A percentile compares a stretch with the other conserved stretches of the same genome.
Evolutionary conservation across 2,329 filamentous ascomycete genomes (phyloP).

Genomic region (Dothistroma septosporum): DNA sequence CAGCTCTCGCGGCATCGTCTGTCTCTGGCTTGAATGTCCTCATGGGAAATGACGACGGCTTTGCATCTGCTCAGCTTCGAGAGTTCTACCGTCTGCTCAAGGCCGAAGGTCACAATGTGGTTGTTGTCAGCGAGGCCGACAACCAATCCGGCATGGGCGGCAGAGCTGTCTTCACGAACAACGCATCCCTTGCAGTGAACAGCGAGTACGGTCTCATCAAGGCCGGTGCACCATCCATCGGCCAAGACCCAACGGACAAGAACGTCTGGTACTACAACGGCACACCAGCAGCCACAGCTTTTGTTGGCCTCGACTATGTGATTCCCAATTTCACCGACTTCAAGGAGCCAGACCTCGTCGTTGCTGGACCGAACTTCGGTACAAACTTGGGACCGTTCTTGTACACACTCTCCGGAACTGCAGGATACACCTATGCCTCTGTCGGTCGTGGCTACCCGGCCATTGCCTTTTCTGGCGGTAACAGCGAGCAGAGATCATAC

Average conservation of each 20-base stretch:
- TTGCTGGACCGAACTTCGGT: constrained; percentile 56
- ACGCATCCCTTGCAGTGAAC: constrained; percentile 40
- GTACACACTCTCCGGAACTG: constrained; percentile 50
- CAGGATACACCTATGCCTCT: constrained; percentile 49
- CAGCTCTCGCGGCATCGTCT: constrained; percentile 14
- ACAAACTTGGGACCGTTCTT: constrained; percentile 53
- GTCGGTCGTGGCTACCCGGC: constrained; percentile 48
- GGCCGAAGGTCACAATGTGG: constrained; percentile 38
- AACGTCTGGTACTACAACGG: constrained; percentile 61
- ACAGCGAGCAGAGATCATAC: constrained; percentile 42
- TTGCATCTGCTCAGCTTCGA: constrained; percentile 36
- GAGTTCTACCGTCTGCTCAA: constrained; percentile 39
- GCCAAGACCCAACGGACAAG: constrained; percentile 49
- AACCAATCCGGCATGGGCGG: constrained; percentile 48
- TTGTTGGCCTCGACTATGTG: constrained; percentile 51
- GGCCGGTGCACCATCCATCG: constrained; percentile 47
- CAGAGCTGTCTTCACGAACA: constrained; percentile 43
- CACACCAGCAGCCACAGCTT: constrained; percentile 54
- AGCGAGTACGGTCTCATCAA: constrained; percentile 47
- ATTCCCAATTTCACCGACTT: constrained; percentile 49
- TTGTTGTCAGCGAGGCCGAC: constrained; percentile 41
- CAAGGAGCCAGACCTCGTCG: constrained; percentile 50
- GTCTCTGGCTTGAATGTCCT: constrained; percentile 33
- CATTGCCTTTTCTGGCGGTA: constrained; percentile 47
- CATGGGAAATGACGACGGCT: constrained; percentile 40